These are phyloP conservation scores for Fusarium illudens DNA, from an alignment of 2,329 filamentous ascomycete genomes.

Conservation along the genomic window DNA sequence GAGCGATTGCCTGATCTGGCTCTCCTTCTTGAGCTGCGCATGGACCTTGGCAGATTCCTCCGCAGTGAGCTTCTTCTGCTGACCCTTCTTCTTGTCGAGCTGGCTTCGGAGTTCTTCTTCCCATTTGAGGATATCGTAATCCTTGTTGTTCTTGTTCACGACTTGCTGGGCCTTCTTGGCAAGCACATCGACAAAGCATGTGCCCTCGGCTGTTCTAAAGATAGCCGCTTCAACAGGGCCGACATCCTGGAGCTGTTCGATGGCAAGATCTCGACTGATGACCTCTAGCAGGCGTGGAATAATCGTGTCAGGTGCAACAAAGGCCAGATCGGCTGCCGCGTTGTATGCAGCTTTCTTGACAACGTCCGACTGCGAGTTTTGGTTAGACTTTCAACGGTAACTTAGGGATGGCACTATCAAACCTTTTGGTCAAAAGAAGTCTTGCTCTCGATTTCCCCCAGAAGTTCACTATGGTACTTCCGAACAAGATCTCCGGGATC, in stretches of 20 bases:
- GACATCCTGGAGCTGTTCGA: conserved; percentile 72
- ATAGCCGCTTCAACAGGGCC: conserved; percentile 92
- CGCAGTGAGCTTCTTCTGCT: conserved; percentile 86
- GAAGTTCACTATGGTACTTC: conserved; percentile 68
- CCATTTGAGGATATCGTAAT: conserved; percentile 97
- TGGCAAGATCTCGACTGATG: conserved; percentile 77
- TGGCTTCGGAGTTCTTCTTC: conserved; percentile 90
- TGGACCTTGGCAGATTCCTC: conserved; percentile 93
- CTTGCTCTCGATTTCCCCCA: conserved; percentile 70
- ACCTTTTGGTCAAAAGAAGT: conserved; percentile 64
- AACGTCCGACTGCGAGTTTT: conserved; percentile 36
- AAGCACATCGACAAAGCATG: conserved; percentile 88
- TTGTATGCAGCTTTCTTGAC: conserved; percentile 78
- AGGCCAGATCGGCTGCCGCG: conserved; percentile 89
- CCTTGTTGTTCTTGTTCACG: conserved; percentile 87
- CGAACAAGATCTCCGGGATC: conserved; percentile 84
- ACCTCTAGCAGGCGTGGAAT: conserved; percentile 78
- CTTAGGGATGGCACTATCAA: conserved; percentile 36
- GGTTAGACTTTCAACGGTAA: conserved; percentile 12
- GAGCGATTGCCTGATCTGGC: conserved; percentile 78
- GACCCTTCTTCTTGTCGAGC: conserved; percentile 91
- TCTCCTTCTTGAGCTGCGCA: conserved; percentile 87
- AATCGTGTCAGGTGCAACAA: conserved; percentile 86
- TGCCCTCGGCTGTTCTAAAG: conserved; percentile 88
- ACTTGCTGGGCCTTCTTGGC: conserved; percentile 78